These are phyloP conservation scores for Nakazawaea molendinolei DNA, from an alignment of 805 yeast genomes.

Conservation along the genomic window DNA sequence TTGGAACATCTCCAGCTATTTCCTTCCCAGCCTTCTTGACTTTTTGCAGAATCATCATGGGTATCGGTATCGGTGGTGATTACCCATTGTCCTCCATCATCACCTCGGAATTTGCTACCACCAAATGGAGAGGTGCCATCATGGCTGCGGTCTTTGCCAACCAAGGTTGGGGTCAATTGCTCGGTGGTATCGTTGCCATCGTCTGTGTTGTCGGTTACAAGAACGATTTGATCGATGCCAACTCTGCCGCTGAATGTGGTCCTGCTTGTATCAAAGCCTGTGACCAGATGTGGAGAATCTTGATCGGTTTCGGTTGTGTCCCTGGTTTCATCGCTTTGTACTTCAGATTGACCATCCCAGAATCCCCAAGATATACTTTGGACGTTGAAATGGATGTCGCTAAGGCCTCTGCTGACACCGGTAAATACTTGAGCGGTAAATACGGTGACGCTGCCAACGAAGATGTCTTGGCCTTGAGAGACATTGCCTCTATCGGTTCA, in stretches of 20 bases:
- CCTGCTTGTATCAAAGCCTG: constrained; percentile 65
- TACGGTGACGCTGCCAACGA: constrained; percentile 42
- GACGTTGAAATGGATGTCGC: constrained; percentile 60
- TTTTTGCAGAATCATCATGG: constrained; percentile 80
- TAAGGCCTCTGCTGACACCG: constrained; percentile 50
- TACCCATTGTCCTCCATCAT: constrained; percentile 91
- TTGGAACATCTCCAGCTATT: constrained; percentile 68
- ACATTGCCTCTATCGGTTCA: constrained; percentile 24
- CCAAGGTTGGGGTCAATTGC: constrained; percentile 94
- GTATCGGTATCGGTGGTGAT: constrained; percentile 98
- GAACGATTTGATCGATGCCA: constrained; percentile 46
- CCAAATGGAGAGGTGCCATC: constrained; percentile 97
- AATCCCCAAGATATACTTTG: constrained; percentile 86
- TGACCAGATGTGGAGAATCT: constrained; percentile 93
- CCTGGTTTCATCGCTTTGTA: constrained; percentile 83
- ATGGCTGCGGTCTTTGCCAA: constrained; percentile 96
- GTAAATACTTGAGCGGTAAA: constrained; percentile 42
- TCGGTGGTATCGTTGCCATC: constrained; percentile 80
- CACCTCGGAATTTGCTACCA: constrained; percentile 86
- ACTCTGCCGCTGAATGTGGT: constrained; percentile 54
- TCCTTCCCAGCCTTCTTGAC: constrained; percentile 67
- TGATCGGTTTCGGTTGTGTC: constrained; percentile 84
- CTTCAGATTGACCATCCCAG: constrained; percentile 91
- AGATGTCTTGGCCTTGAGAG: constrained; percentile 37
- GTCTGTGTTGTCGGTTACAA: constrained; percentile 75